Evolutionary conservation across 164 flowering plant species (phyloP).

Genomic region (Annona squamosa): DNA sequence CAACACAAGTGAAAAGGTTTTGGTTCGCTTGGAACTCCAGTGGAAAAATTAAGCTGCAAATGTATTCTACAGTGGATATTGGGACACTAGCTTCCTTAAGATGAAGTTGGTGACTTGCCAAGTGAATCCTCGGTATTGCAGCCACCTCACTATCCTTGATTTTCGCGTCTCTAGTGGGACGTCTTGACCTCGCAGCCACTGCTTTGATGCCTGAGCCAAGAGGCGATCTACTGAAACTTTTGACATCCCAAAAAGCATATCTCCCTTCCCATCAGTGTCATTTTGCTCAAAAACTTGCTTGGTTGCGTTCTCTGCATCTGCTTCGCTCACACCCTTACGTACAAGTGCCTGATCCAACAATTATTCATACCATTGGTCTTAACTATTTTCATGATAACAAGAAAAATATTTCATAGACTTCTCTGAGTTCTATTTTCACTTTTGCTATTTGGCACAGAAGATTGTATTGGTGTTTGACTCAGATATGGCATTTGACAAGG

Average conservation of each 20-base stretch:
- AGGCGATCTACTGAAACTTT: conserved; percentile 50
- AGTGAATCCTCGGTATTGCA: conserved; percentile 80
- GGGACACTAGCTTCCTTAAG: conserved; percentile 56
- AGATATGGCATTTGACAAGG: neutral
- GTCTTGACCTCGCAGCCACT: conserved; percentile 56
- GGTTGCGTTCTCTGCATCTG: conserved; percentile 52
- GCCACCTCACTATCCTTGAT: conserved; percentile 71
- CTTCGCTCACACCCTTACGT: conserved; percentile 53
- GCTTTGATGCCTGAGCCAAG: conserved; percentile 62
- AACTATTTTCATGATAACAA: neutral
- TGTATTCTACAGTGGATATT: conserved; percentile 25
- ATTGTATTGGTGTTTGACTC: neutral
- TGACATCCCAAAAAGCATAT: conserved; percentile 43
- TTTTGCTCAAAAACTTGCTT: conserved; percentile 51
- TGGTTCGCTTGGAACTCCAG: neutral
- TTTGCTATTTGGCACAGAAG: neutral
- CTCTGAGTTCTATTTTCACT: neutral
- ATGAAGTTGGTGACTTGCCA: conserved; percentile 54
- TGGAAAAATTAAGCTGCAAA: neutral
- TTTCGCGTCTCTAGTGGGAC: conserved; percentile 55
- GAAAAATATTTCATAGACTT: neutral
- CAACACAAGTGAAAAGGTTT: neutral
- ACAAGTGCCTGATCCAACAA: conserved; percentile 46
- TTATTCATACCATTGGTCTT: neutral
- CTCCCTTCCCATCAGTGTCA: conserved; percentile 27